Base-by-base conservation (phyloP, 371 early-diverging fungal species). In the Blastocladiella emersonii region DNA sequence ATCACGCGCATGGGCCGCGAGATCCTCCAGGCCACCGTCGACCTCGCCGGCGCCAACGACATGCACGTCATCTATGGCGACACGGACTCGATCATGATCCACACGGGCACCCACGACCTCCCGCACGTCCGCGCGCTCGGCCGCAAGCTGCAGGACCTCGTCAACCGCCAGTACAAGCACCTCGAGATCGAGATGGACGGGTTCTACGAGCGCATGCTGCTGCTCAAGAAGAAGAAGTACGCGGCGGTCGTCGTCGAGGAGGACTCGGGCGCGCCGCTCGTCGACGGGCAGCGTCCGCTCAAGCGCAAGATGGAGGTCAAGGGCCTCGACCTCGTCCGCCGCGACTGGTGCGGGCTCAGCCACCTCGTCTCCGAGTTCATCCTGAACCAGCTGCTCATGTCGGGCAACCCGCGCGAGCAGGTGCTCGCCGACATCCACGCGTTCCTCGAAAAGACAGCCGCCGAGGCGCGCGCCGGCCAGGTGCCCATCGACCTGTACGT, bases 11-110 rank as follows among this genome's bases (percentile, higher is more conserved):
- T 92, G 65, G 99, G 99, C 35, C 88, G 99, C 66, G 95, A 95
- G 73, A 93, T 99, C 77, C 74, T 99, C 56, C 93, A 93, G 70
- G 85, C 86, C 63, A 97, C 99, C 0, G 93, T 94, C 35, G 81
- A 90, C 44, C 74, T 96, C 23, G 98, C 98, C 3, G 80, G 82
- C 23, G 66, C 71, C 25, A 56, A 25, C 37, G 13, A 27, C 49
- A 61, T 62, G 68, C 71, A 74, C 71, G 96, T 99, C 21, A 94
- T 99, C 73, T 99, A 99, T 75, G 99, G 99, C 68, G 99, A 99
- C 74, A 99, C 99, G 0, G 99, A 99, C 76, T 98, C 99, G 4
- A 95, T 99, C 66, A 99, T 99, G 99, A 94, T 99, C 57, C 79
- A 98, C 71, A 98, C 98, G 7, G 85, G 87, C 65, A 84, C 87